Conservation (phyloP, 2,329 filamentous ascomycete genomes). For the Sclerotinia subarctica region DNA sequence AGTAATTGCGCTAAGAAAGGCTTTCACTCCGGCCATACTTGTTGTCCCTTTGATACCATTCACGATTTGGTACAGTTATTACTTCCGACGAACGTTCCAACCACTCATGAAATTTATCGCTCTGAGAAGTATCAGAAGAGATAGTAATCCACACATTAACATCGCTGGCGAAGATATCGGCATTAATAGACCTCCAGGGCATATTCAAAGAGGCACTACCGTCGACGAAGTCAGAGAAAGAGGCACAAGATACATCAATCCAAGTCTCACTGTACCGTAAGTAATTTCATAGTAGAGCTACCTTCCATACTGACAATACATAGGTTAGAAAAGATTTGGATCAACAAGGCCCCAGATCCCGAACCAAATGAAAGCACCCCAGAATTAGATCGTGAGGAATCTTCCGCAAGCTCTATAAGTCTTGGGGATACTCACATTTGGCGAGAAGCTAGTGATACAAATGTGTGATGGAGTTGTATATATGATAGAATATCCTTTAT, state of each 20-base stretch:
- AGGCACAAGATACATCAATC: slow-evolving; percentile 71
- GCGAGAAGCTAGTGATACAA: slow-evolving; percentile 42
- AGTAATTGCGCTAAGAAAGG: slow-evolving; percentile 70
- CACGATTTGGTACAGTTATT: slow-evolving; percentile 87
- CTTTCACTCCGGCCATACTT: slow-evolving; percentile 68
- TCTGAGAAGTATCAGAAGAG: slow-evolving; percentile 73
- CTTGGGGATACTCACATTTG: slow-evolving; percentile 51
- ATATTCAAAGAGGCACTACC: slow-evolving; percentile 48
- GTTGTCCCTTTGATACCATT: slow-evolving; percentile 73
- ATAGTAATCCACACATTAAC: slow-evolving; percentile 49
- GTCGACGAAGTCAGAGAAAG: slow-evolving; percentile 70
- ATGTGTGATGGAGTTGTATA: slow-evolving; percentile 32
- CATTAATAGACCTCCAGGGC: slow-evolving; percentile 30
- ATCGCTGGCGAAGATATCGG: slow-evolving; percentile 44
- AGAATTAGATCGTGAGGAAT: slow-evolving; percentile 37
- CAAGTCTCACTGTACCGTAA: slow-evolving; percentile 66
- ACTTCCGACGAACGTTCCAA: slow-evolving; percentile 76
- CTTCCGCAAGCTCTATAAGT: slow-evolving; percentile 46
- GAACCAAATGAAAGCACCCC: slow-evolving; percentile 26
- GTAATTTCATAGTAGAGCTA: slow-evolving; percentile 36
- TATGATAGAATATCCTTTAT: neutral
- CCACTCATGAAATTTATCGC: slow-evolving; percentile 92
- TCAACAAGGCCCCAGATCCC: slow-evolving; percentile 39
- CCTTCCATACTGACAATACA: slow-evolving; percentile 22
- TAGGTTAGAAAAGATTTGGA: slow-evolving; percentile 69